Conservation (phyloP, 768 basidiomycete genomes). For the Suillus hirtellus region DNA sequence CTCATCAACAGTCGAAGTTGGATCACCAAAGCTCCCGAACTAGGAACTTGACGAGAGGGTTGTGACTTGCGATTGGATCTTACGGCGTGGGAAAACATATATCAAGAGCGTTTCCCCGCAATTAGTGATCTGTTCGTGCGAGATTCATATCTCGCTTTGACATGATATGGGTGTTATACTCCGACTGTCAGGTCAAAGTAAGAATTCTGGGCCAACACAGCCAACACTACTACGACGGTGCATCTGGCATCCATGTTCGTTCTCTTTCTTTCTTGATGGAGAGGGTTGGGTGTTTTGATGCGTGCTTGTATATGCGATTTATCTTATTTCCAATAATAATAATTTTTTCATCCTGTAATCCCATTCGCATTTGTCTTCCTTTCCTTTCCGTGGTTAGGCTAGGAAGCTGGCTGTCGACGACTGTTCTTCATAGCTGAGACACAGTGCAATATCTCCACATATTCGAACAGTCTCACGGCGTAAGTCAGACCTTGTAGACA, state of each 20-base stretch:
- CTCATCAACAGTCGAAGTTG: too few relatives aligned
- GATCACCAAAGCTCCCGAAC: neutral
- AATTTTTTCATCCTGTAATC: neutral
- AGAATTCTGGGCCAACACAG: neutral
- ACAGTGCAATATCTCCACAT: neutral
- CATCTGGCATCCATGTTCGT: neutral
- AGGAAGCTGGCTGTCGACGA: neutral
- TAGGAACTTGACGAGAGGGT: neutral
- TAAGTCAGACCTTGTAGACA: neutral
- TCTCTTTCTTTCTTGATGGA: neutral
- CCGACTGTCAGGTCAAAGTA: neutral
- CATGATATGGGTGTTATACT: neutral
- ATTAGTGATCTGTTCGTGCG: neutral
- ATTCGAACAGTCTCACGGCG: neutral
- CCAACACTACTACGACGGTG: neutral
- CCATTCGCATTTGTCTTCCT: neutral
- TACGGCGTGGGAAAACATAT: neutral
- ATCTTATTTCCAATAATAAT: conserved; percentile 2
- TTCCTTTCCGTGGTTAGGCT: neutral
- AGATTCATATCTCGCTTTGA: neutral
- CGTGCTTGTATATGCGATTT: neutral
- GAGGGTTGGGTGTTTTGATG: neutral
- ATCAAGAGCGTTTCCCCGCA: conserved; percentile 1
- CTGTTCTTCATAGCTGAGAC: neutral
- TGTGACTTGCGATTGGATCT: neutral